Evolutionary conservation across 1,284 basidiomycete genomes (phyloP).

Genomic region (Phenoliferia sp.): DNA sequence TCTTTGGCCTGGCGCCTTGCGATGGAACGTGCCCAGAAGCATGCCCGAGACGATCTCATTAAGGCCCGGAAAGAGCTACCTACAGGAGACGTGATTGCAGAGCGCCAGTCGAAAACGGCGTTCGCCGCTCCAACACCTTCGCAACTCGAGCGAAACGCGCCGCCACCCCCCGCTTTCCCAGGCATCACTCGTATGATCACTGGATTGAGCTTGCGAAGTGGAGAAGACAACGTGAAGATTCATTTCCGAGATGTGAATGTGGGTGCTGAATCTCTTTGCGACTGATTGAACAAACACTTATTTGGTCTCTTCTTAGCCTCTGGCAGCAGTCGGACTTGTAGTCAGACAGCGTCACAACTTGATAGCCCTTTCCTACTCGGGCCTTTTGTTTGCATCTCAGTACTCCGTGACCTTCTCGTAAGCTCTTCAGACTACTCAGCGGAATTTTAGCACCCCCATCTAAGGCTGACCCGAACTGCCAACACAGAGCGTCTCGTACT

Average conservation of each 20-base stretch:
- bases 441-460: too few relatives aligned
- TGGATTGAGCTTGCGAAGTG: conserved; percentile 18
- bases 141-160: neutral
- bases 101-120: neutral
- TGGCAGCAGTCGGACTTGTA: conserved; percentile 28
- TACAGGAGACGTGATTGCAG: neutral
- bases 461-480: too few relatives aligned
- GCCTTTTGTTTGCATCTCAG: conserved; percentile 64
- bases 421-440: neutral
- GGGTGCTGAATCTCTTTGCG: conserved; percentile 47
- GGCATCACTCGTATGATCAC: conserved; percentile 22
- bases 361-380: conserved; percentile 62
- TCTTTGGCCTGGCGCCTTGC: conserved; percentile 55
- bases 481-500: conserved; percentile 56
- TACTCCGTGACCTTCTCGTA: conserved; percentile 56
- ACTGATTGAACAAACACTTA: conserved; percentile 53
- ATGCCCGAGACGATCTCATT: neutral
- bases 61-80: neutral
- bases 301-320: conserved; percentile 11
- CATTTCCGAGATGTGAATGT: conserved; percentile 63
- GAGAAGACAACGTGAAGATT: conserved; percentile 50
- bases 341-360: conserved; percentile 62
- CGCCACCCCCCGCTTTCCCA: neutral
- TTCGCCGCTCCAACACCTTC: neutral
- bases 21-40: neutral